phyloP scores from a whole-genome alignment of 768 basidiomycete genomes.

The Aureoboletus auriporus region DNA sequence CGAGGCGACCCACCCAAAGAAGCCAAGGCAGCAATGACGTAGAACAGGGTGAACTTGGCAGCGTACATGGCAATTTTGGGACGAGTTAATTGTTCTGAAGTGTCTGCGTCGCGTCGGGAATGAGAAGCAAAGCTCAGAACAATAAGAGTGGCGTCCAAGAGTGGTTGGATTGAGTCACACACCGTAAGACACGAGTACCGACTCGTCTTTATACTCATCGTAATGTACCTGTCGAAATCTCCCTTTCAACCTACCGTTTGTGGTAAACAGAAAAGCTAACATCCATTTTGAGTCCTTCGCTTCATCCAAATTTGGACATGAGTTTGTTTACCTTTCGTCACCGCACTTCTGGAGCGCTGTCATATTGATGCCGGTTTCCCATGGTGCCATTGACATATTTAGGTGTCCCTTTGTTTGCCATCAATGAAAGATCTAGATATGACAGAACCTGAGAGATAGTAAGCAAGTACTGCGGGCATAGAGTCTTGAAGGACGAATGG shows the following conservation, averaged over 20 bases:
- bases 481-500: too few relatives aligned
- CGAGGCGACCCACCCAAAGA: slow-evolving; percentile 19
- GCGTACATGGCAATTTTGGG: slow-evolving; percentile 26
- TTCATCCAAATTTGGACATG: slow-evolving; percentile 28
- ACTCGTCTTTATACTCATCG: slow-evolving; percentile 24
- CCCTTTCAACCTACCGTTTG: slow-evolving; percentile 26
- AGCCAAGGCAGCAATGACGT: slow-evolving; percentile 25
- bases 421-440: too few relatives aligned
- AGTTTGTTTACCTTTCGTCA: slow-evolving; percentile 19
- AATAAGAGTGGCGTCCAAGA: slow-evolving; percentile 26
- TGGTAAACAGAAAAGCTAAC: slow-evolving; percentile 17
- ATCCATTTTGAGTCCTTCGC: slow-evolving; percentile 17
- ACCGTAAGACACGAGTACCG: too few relatives aligned
- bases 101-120: too few relatives aligned
- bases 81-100: slow-evolving; percentile 26
- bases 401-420: slow-evolving; percentile 26
- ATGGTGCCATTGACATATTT: slow-evolving; percentile 5
- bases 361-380: slow-evolving; percentile 1
- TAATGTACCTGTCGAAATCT: background rate
- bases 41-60: slow-evolving; percentile 25
- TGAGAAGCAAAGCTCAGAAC: slow-evolving; percentile 16
- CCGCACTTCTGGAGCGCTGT: background rate
- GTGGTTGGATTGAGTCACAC: slow-evolving; percentile 16
- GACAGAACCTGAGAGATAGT: too few relatives aligned
- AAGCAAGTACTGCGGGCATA: too few relatives aligned